Percentiles rank a stretch among this genome's conserved stretches.
Conservation (phyloP, 2,329 filamentous ascomycete genomes). For the Fusarium sp. region DNA sequence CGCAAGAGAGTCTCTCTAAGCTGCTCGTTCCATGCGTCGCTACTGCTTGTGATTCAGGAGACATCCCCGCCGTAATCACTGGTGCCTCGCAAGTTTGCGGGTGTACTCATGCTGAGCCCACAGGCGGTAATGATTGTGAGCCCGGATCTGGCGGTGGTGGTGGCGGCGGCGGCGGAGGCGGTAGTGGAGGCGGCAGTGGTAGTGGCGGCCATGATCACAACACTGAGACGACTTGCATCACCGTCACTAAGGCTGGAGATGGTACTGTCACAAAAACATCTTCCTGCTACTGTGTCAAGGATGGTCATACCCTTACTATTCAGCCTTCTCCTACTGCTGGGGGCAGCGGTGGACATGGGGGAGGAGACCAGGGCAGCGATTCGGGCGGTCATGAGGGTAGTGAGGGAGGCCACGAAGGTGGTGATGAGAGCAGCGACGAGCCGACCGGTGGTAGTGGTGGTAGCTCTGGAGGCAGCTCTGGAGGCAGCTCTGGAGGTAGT, state of each 20-base stretch:
- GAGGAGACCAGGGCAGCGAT: background rate
- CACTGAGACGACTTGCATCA: slow-evolving; percentile 18
- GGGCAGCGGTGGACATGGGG: background rate
- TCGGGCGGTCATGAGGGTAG: background rate
- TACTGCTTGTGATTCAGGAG: no score
- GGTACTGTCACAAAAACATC: slow-evolving; percentile 9
- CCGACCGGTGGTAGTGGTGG: no score
- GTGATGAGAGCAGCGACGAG: no score
- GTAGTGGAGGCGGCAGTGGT: background rate
- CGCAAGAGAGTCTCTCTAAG: no score
- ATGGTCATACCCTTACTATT: slow-evolving; percentile 17
- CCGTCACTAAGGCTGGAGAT: slow-evolving; percentile 12
- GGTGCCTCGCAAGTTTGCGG: no score
- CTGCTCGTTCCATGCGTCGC: no score
- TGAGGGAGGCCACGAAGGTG: no score
- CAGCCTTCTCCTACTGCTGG: background rate
- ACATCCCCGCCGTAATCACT: no score
- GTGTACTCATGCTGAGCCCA: no score
- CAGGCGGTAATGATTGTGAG: background rate
- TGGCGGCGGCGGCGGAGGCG: no score
- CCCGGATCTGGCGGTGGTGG: background rate
- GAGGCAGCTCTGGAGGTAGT: no score
- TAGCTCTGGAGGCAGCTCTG: no score
- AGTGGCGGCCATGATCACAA: background rate
- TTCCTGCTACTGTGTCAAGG: slow-evolving; percentile 13